A percentile compares a stretch with the other conserved stretches of the same genome.
phyloP scores from a whole-genome alignment of 495 filamentous ascomycete species.

The Lichina pygmaea region DNA sequence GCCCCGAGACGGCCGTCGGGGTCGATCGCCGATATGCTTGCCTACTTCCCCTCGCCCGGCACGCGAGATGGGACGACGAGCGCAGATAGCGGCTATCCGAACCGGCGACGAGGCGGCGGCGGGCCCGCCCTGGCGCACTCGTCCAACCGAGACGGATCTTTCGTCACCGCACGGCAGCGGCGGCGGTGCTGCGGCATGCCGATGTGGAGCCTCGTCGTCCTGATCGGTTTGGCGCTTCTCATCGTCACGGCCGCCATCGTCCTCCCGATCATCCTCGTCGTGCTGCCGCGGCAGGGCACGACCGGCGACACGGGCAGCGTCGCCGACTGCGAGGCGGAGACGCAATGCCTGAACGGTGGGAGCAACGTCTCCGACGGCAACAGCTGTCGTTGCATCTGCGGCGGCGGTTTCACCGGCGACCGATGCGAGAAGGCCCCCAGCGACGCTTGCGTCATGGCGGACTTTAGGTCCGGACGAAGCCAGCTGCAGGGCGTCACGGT shows the following conservation, averaged over 20 bases:
- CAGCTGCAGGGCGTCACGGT: constrained; percentile 43
- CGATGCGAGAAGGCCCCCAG: constrained; percentile 34
- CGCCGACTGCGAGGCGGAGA: constrained; percentile 3
- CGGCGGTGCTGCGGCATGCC: constrained; percentile 59
- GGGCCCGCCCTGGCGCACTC: constrained; percentile 4
- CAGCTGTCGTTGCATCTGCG: constrained; percentile 63
- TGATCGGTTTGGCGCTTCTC: constrained; percentile 39
- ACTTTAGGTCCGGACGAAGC: constrained; percentile 17
- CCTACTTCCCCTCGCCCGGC: constrained; percentile 66
- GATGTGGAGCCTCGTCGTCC: constrained; percentile 44
- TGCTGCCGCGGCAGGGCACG: constrained; percentile 19
- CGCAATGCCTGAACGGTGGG: constrained; percentile 36
- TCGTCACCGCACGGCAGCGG: constrained; percentile 4
- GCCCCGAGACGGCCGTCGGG: constrained; percentile 14
- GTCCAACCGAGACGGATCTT: background rate
- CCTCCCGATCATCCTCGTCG: constrained; percentile 63
- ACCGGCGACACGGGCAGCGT: background rate
- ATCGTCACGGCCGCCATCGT: constrained; percentile 54
- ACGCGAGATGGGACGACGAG: constrained; percentile 9
- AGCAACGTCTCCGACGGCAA: constrained; percentile 35
- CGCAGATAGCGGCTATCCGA: background rate
- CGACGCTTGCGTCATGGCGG: constrained; percentile 43
- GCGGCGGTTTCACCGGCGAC: constrained; percentile 60
- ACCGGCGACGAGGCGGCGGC: background rate
- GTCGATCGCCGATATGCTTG: constrained; percentile 71